A percentile compares a stretch with the other conserved stretches of the same genome.
Evolutionary conservation across 495 filamentous ascomycete genomes (phyloP).

Genomic region (Penicillium odoratum): DNA sequence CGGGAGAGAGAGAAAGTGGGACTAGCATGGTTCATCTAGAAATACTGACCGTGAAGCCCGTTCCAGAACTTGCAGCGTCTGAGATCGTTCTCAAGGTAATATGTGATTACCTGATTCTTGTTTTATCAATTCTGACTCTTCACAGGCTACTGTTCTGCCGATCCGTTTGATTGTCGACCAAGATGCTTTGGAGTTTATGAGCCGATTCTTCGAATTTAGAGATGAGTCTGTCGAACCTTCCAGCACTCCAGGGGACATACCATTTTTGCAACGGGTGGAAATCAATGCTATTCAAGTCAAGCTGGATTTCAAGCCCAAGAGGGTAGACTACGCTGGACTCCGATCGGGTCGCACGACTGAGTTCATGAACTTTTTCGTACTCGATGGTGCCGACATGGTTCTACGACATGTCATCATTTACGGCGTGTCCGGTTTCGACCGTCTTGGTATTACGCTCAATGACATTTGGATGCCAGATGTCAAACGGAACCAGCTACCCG

Average conservation of each 20-base stretch:
- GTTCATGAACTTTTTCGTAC: conserved; percentile 97
- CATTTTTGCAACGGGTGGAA: conserved; percentile 89
- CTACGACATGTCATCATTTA: conserved; percentile 89
- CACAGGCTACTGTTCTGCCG: conserved; percentile 74
- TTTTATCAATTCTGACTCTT: conserved; percentile 8
- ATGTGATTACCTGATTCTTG: too few relatives aligned
- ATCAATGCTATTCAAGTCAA: conserved; percentile 78
- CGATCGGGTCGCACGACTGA: conserved; percentile 98
- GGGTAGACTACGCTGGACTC: conserved; percentile 89
- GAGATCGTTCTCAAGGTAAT: conserved; percentile 83
- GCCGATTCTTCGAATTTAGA: conserved; percentile 96
- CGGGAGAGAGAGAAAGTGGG: conserved; percentile 77
- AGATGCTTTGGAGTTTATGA: conserved; percentile 96
- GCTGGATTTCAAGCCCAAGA: conserved; percentile 97
- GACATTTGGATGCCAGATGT: conserved; percentile 98
- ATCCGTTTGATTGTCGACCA: conserved; percentile 95
- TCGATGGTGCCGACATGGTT: conserved; percentile 85
- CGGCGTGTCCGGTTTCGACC: conserved; percentile 86
- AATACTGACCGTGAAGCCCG: conserved; percentile 80
- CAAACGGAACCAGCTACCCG: conserved; percentile 83
- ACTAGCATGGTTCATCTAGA: conserved; percentile 89
- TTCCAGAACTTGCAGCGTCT: conserved; percentile 79
- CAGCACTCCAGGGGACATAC: conserved; percentile 62
- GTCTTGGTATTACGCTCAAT: conserved; percentile 82
- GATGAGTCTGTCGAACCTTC: conserved; percentile 64